These are phyloP conservation scores for Fusarium mundagurra DNA, from an alignment of 2,329 filamentous ascomycete genomes.

Conservation along the genomic window DNA sequence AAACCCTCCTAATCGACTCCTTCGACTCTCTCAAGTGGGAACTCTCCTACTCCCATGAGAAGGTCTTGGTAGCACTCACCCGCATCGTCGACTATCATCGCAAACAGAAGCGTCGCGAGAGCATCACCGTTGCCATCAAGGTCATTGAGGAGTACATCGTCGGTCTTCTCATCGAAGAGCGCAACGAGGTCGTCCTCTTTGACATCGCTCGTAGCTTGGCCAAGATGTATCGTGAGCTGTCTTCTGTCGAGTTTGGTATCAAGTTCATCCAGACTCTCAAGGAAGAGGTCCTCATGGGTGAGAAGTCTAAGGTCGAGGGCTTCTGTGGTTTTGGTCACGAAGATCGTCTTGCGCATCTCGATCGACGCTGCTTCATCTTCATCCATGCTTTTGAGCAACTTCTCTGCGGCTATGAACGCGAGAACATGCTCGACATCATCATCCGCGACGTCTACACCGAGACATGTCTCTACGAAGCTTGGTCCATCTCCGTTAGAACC, in stretches of 20 bases:
- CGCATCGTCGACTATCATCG: constrained; percentile 2
- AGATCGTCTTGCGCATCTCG: background rate
- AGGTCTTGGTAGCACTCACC: background rate
- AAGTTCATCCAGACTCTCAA: constrained; percentile 5
- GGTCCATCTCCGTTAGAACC: background rate
- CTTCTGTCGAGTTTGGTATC: background rate
- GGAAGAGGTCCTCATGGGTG: background rate
- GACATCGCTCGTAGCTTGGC: background rate
- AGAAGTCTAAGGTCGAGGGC: background rate
- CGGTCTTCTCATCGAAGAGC: background rate
- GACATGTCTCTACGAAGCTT: background rate
- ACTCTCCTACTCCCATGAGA: background rate
- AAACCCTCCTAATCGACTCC: background rate
- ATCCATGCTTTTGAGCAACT: background rate
- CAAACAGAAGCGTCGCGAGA: constrained; percentile 1
- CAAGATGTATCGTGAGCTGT: background rate
- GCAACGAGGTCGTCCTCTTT: background rate
- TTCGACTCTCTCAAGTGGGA: background rate
- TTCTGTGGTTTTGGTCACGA: background rate
- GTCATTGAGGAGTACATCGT: background rate
- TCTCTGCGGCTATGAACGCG: background rate
- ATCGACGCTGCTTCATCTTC: background rate
- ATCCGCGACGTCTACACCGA: background rate
- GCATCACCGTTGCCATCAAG: background rate
- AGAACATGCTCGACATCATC: constrained; percentile 6